Conservation (phyloP, 2,329 filamentous ascomycete genomes). For the Didymella lethalis region DNA sequence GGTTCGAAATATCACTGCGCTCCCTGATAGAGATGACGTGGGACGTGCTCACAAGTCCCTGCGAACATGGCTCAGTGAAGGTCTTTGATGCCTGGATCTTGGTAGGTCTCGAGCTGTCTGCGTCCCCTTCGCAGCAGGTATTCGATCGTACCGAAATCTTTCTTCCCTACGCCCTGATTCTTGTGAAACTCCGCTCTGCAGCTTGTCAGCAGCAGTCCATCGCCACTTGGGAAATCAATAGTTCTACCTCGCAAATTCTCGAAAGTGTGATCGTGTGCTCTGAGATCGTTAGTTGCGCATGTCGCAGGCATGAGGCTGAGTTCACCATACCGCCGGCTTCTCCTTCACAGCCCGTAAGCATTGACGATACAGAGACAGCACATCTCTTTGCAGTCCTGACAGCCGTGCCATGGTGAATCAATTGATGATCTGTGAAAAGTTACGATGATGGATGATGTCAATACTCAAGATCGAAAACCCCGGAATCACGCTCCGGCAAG, state of each 20-base stretch:
- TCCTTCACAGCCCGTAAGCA: constrained; percentile 82
- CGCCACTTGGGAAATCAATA: neutral
- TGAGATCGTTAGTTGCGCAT: constrained; percentile 42
- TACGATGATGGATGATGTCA: constrained; percentile 15
- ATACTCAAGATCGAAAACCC: constrained; percentile 8
- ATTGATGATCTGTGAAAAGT: constrained; percentile 1
- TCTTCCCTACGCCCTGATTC: constrained; percentile 73
- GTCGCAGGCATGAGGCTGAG: neutral
- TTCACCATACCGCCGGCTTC: constrained; percentile 73
- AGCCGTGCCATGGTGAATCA: constrained; percentile 58
- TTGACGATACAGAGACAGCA: constrained; percentile 82
- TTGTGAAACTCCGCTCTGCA: constrained; percentile 78
- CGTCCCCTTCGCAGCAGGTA: constrained; percentile 82
- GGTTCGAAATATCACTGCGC: neutral
- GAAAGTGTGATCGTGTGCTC: constrained; percentile 68
- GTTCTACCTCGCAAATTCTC: constrained; percentile 68
- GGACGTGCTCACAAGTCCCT: constrained; percentile 15
- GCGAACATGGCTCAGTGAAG: constrained; percentile 21
- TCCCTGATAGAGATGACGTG: neutral
- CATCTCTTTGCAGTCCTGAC: constrained; percentile 90
- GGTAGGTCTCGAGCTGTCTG: constrained; percentile 82
- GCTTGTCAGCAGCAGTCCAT: neutral
- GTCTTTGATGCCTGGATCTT: constrained; percentile 81
- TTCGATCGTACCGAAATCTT: constrained; percentile 86
- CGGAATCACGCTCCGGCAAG: neutral